Conservation (phyloP, 371 early-diverging fungal genomes). For the Lichtheimia ornata region DNA sequence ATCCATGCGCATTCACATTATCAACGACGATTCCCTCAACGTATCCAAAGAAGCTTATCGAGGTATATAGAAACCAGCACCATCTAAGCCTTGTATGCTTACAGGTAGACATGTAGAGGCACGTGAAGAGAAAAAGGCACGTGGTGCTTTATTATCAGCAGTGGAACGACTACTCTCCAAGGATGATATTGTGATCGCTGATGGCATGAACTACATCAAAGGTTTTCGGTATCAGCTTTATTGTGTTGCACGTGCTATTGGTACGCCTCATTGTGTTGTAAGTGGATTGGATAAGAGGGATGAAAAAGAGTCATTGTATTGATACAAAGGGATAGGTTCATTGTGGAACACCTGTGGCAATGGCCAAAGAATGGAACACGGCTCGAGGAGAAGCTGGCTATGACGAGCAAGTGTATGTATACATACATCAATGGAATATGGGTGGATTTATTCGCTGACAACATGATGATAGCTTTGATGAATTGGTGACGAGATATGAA, state of each 20-base stretch:
- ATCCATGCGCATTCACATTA: conserved; percentile 59
- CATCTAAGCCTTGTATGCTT: not conserved
- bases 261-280: conserved; percentile 90
- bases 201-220: conserved; percentile 96
- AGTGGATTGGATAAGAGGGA: conserved; percentile 11
- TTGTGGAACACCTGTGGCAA: conserved; percentile 67
- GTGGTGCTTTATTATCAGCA: conserved; percentile 87
- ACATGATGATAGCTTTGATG: conserved; percentile 63
- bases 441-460: not conserved
- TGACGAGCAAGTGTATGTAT: conserved; percentile 45
- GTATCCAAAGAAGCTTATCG: conserved; percentile 66
- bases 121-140: conserved; percentile 89
- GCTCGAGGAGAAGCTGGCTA: conserved; percentile 50
- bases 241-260: conserved; percentile 85
- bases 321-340: conserved; percentile 48
- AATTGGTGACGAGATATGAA: conserved; percentile 89
- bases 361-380: conserved; percentile 71
- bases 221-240: conserved; percentile 96
- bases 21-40: conserved; percentile 81
- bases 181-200: conserved; percentile 88
- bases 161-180: conserved; percentile 83
- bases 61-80: conserved; percentile 33
- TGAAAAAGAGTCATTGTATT: not conserved
- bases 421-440: not conserved
- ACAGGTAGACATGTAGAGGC: conserved; percentile 31